Percentiles rank a stretch among this genome's conserved stretches.
Evolutionary conservation across 2,329 filamentous ascomycete genomes (phyloP).

Genomic region (Colletotrichum lentis): DNA sequence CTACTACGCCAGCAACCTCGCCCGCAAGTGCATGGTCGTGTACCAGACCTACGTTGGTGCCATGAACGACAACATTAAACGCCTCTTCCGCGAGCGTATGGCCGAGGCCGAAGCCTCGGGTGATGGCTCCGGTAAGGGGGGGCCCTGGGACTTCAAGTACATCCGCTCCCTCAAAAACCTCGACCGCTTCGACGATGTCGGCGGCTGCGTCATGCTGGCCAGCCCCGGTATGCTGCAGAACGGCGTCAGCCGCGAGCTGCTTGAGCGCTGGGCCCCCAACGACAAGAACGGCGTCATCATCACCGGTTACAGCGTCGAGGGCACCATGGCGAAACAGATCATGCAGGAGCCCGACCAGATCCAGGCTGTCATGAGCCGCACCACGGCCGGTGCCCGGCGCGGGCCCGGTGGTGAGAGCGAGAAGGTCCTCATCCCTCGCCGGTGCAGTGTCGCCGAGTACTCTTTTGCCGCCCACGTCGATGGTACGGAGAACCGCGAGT

Average conservation of each 20-base stretch:
- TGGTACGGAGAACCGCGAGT: slow-evolving; percentile 92
- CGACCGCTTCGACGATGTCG: slow-evolving; percentile 95
- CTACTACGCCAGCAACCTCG: slow-evolving; percentile 96
- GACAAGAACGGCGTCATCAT: slow-evolving; percentile 98
- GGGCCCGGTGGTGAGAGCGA: slow-evolving; percentile 76
- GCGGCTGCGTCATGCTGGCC: slow-evolving; percentile 95
- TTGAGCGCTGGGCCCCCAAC: slow-evolving; percentile 95
- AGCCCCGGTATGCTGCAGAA: slow-evolving; percentile 99
- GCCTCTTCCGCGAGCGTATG: slow-evolving; percentile 91
- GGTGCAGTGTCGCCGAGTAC: slow-evolving; percentile 93
- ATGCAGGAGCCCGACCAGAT: slow-evolving; percentile 96
- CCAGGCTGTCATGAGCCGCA: slow-evolving; percentile 87
- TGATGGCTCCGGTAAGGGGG: slow-evolving; percentile 77
- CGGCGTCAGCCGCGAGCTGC: slow-evolving; percentile 88
- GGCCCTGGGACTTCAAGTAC: slow-evolving; percentile 96
- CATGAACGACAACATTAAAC: slow-evolving; percentile 99
- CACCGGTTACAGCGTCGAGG: slow-evolving; percentile 97
- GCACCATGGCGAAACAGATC: slow-evolving; percentile 96
- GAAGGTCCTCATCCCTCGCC: slow-evolving; percentile 87
- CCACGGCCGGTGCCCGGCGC: slow-evolving; percentile 68
- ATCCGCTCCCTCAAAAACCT: slow-evolving; percentile 91
- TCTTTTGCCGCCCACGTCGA: slow-evolving; percentile 98
- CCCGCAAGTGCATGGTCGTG: slow-evolving; percentile 96
- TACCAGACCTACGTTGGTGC: slow-evolving; percentile 98
- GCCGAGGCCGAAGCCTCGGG: slow-evolving; percentile 86